Base-by-base conservation (phyloP, 2,329 filamentous ascomycete species). In the Cadophora malorum region DNA sequence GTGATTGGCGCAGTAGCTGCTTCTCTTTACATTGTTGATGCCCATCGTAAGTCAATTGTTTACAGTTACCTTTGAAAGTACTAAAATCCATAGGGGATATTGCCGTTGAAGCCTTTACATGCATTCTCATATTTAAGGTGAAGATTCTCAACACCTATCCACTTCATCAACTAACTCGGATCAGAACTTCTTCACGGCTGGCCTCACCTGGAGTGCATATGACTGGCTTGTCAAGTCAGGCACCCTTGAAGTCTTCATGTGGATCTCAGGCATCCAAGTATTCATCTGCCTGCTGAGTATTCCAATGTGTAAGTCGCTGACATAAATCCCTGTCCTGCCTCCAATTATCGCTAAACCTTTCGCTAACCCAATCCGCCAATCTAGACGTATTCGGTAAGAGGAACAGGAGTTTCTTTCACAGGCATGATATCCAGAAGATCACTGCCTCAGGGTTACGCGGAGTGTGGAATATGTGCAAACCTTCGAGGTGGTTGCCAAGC, bases 1-100 rank as follows among this genome's bases (percentile, higher is more conserved):
- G 93, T 97, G 0, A 89, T 97, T 76, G 94, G 94, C 0, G 93
- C 94, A 1, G 93, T 97, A 1, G 90, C 92, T 5, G 90, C 92
- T 1, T 91, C 89, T 69, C 81, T 97, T 28, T 98, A 98, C 77
- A 91, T 97, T 76, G 92, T 97, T 8, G 95, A 97, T 80, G 94
- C 94, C 0, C 95, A 97, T 80, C 90, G 94, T 91, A 81, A 79
- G 89, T 86, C 16, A 8, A 45, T 23, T 8, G 7, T 41, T 23
- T 25, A 1, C 28, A n/a, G 7, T 38, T 1, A 25, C 4, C 21
- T 31, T n/a, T 19, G 28, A 8, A 12, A 28, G 8, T 41, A 10
- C 61, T 53, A 35, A 52, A 9, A 50, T 33, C 14, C 23, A n/a
- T 41, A 92, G 90, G 90, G 10, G 90, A 94, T 70, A 88, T 97